Base-by-base conservation (phyloP, 139 green algal genomes). In the Picochlorum sp. region DNA sequence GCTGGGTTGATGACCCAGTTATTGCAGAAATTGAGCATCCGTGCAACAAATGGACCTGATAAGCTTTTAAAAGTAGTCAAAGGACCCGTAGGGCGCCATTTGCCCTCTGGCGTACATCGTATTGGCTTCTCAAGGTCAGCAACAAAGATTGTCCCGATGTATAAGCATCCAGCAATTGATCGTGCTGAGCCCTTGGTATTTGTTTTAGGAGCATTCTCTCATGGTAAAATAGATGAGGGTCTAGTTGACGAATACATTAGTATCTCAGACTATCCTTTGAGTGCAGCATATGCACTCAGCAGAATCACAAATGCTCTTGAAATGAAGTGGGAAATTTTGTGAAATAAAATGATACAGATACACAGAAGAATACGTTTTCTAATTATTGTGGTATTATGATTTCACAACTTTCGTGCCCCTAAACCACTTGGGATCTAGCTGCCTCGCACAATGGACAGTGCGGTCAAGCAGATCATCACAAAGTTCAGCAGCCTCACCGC, bases 11-110 rank as follows among this genome's bases (percentile, higher is more conserved):
- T 97, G 77, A 81, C 83, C 57, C 93, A 99, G 77, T 81, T 99
- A 64, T 83, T 99, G 61, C 89, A 99, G 73, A 98, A 98, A 77
- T 80, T 99, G 30, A 89, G 75, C 76, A 96, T 99, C 31, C 74
- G 92, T 0, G 78, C 93, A 7, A 89, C 82, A 30, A 96, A 97
- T 63, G 90, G 92, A 1, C 83, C 90, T 10, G 87, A 96, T 60
- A 96, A 95, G 64, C 81, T 98, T 10, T 72, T 98, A 26, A 88
- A 88, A 66, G 90, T 94, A 25, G 64, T 96, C 36, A 96, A 95
- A 68, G 81, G 82, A 22, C 88, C 86, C 8, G 86, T 96, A 3
- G 89, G 84, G 6, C 85, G 85, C 52, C 77, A 94, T 61, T 72
- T 96, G 12, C 85, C 87, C 24, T 57, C 76, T 18, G 61, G 77